Base-by-base conservation (phyloP, 2,329 filamentous ascomycete species). In the Lasiodiplodia hormozganensis region DNA sequence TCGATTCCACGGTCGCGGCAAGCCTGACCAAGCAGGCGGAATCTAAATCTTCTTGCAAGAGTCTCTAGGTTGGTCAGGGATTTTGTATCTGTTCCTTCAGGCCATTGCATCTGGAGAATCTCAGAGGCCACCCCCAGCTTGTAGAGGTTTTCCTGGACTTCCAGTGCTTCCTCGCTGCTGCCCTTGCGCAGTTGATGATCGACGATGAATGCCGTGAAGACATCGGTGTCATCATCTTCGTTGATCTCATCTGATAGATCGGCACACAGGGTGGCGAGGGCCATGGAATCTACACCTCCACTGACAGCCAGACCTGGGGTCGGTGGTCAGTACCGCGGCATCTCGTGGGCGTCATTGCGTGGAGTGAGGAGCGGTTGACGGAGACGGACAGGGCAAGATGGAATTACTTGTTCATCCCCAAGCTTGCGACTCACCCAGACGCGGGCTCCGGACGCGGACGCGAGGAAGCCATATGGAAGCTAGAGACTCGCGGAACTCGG, bases 201-300 rank as follows among this genome's bases (percentile, higher is more conserved):
- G 14, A 90, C 85, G 43, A 90, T 85, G 72, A 89, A 88, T 0
- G 84, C 87, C 54, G 82, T 83, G 23, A 86, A 81, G 16, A 76
- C 56, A 68, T 73, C 58, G 12, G 16, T 28, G 23, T 62, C 53
- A 23, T 54, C 53, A n/a, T 71, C 49, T 2, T 47, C 54, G 21
- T 38, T 57, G 21, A 71, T 52, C 4, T 54, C 56, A 1, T 31
- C 62, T 47, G 69, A 38, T 78, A 53, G 62, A 69, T 69, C 14
- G 71, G 72, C 47, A 65, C 54, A 65, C 66, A 58, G 70, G 72
- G 57, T 73, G 72, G 94, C 93, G 70, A 99, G 84, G 34, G 95
- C 95, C 94, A 98, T 99, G n/a, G 95, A 98, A 79, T 99, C 96
- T 49, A 96, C 92, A 8, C 96, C 96, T 28, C 96, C 96, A 76